These are phyloP conservation scores for Somion occarium DNA, from an alignment of 1,284 basidiomycete genomes.

Conservation along the genomic window DNA sequence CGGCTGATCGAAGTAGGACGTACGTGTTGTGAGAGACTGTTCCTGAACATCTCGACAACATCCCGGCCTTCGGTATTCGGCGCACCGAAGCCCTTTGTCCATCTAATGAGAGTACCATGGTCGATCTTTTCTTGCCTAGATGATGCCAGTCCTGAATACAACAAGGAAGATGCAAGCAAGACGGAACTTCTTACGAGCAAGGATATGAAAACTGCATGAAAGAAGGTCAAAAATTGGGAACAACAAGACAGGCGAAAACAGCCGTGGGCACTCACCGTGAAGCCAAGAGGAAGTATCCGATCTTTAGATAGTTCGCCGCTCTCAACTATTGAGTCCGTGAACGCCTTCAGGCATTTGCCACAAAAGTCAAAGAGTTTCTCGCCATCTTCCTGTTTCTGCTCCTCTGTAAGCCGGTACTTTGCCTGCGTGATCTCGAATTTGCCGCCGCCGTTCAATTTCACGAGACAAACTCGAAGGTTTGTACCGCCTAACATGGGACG, in stretches of 20 bases:
- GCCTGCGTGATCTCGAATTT: constrained; percentile 98
- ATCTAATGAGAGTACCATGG: constrained; percentile 92
- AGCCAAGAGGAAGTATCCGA: constrained; percentile 81
- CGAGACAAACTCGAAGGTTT: constrained; percentile 96
- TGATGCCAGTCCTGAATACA: neutral
- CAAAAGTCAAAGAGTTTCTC: constrained; percentile 96
- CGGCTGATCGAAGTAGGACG: constrained; percentile 19
- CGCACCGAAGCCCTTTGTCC: constrained; percentile 98
- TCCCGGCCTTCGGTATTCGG: constrained; percentile 90
- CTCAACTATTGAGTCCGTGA: constrained; percentile 76
- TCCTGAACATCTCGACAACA: constrained; percentile 89
- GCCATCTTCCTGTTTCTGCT: constrained; percentile 98
- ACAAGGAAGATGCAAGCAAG: neutral
- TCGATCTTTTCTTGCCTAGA: constrained; percentile 86
- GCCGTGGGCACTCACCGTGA: constrained; percentile 64
- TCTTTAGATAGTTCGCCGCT: constrained; percentile 65
- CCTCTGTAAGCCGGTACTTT: constrained; percentile 95
- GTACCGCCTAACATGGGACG: constrained; percentile 64
- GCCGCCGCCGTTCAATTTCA: constrained; percentile 85
- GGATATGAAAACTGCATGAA: constrained; percentile 85
- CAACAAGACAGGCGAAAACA: neutral
- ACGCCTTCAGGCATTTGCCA: constrained; percentile 88
- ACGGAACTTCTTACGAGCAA: constrained; percentile 60
- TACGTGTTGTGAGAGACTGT: constrained; percentile 75
- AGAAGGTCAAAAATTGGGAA: constrained; percentile 9